Evolutionary conservation across 345 rosid species (phyloP), one percentile per base, ranked within the genome.

Genomic region (Eucalyptus pauciflora): DNA sequence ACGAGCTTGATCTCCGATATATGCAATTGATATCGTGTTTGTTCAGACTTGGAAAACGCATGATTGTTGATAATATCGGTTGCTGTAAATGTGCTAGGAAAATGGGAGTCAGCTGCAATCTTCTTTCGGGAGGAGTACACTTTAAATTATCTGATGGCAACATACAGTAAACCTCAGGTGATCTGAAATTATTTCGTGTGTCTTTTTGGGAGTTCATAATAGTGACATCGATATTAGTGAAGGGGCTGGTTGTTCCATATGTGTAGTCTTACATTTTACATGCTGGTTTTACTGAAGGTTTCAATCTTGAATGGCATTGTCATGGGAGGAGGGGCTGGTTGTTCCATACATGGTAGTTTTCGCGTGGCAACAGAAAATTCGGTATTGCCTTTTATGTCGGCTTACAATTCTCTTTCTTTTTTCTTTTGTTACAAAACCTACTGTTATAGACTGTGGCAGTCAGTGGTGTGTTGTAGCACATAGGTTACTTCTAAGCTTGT

Each of bases 281-380:
- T 46, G 37, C 51, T 85, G 33, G 24, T 85, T 85, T 85, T 46
- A 31, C 18, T 69, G 96, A 96, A 97, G 97, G 95, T 97, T 87
- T 96, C 99, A 4, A 90, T 97, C 88, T 94, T 95, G 69, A 91
- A 95, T 92, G 99, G 99, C 89, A 95, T 97, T 85, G 96, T 94
- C 90, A 95, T 96, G 98, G 98, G 99, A 90, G 98, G 97, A 33
- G 99, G 98, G 52, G 94, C 93, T 92, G 98, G 99, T 90, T 93
- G 90, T 90, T 95, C 98, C 20, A 37, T 96, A 13, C 97, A 96
- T 91, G 99, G 98, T 87, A 92, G 94, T 92, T 95, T 97, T 90
- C 96, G 97, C 54, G 92, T 95, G 87, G 98, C 96, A 86, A 96
- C 98, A 87, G 99, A 97, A 91, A 96, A 95, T 87, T 91, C 97